Percentiles rank a stretch among this genome's conserved stretches.
phyloP scores from a whole-genome alignment of 1,139 yeast species.

The Geotrichum klebahnii region DNA sequence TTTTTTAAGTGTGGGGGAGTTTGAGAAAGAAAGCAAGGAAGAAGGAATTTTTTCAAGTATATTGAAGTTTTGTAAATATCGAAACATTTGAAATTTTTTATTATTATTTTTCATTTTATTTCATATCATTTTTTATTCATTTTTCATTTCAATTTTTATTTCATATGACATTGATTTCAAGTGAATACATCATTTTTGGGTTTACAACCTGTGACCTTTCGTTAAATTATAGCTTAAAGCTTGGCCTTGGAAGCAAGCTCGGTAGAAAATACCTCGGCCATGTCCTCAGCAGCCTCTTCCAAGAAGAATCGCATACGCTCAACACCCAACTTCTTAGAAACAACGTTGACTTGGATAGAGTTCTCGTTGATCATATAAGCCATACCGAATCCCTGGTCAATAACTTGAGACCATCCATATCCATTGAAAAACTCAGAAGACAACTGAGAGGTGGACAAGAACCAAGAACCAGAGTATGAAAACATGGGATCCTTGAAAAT shows the following conservation, averaged over 20 bases:
- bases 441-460: constrained; percentile 81
- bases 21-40: no score
- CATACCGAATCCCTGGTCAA: constrained; percentile 88
- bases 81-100: no score
- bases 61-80: no score
- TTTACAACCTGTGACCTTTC: background rate
- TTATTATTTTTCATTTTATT: background rate
- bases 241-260: constrained; percentile 31
- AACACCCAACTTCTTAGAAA: constrained; percentile 68
- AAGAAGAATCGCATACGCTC: constrained; percentile 66
- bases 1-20: no score
- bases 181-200: background rate
- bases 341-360: constrained; percentile 81
- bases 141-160: background rate
- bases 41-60: no score
- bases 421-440: constrained; percentile 89
- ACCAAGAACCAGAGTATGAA: constrained; percentile 78
- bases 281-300: constrained; percentile 75
- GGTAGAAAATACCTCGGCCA: constrained; percentile 57
- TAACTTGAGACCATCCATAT: constrained; percentile 95
- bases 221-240: constrained; percentile 25
- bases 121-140: background rate
- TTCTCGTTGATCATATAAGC: constrained; percentile 90
- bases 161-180: background rate
- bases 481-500: constrained; percentile 74